A percentile compares a stretch with the other conserved stretches of the same genome.
phyloP scores from a whole-genome alignment of 2,329 filamentous ascomycete genomes.

The Ilyonectria robusta region DNA sequence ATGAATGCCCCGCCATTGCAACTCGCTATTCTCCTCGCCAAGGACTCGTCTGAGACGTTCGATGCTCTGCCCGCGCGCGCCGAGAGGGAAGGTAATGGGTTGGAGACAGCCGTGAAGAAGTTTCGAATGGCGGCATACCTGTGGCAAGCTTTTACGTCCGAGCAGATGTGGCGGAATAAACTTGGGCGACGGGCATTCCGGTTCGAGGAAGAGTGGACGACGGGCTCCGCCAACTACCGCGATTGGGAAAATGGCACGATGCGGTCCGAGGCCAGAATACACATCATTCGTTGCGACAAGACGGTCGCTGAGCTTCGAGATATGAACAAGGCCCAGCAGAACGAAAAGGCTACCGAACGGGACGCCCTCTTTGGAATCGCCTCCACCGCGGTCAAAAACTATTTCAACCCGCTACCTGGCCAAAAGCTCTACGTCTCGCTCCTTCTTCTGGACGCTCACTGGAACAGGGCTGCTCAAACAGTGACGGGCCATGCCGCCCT shows the following conservation, averaged over 20 bases:
- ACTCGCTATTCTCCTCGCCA: slow-evolving; percentile 87
- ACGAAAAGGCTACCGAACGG: slow-evolving; percentile 76
- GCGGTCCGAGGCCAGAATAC: slow-evolving; percentile 92
- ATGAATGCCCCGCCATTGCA: slow-evolving; percentile 87
- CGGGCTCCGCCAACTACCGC: slow-evolving; percentile 82
- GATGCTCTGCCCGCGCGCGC: slow-evolving; percentile 84
- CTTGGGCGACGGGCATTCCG: slow-evolving; percentile 89
- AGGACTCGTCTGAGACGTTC: slow-evolving; percentile 88
- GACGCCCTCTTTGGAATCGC: slow-evolving; percentile 84
- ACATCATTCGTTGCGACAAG: slow-evolving; percentile 85
- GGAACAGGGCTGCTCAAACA: slow-evolving; percentile 80
- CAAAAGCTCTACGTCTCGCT: slow-evolving; percentile 92
- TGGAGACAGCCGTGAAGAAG: slow-evolving; percentile 87
- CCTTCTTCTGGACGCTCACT: slow-evolving; percentile 88
- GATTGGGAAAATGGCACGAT: slow-evolving; percentile 80
- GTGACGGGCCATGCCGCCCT: slow-evolving; percentile 87
- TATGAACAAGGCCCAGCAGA: slow-evolving; percentile 84
- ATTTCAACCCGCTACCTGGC: slow-evolving; percentile 81
- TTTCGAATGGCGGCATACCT: slow-evolving; percentile 96
- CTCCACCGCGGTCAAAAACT: slow-evolving; percentile 80
- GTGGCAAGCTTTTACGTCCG: slow-evolving; percentile 97
- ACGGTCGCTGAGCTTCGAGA: slow-evolving; percentile 88
- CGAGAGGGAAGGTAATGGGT: slow-evolving; percentile 84
- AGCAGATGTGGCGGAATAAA: slow-evolving; percentile 94
- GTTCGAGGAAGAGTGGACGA: slow-evolving; percentile 96